Evolutionary conservation across 129 eudicot species (phyloP).

Genomic region (Mikania micrantha): DNA sequence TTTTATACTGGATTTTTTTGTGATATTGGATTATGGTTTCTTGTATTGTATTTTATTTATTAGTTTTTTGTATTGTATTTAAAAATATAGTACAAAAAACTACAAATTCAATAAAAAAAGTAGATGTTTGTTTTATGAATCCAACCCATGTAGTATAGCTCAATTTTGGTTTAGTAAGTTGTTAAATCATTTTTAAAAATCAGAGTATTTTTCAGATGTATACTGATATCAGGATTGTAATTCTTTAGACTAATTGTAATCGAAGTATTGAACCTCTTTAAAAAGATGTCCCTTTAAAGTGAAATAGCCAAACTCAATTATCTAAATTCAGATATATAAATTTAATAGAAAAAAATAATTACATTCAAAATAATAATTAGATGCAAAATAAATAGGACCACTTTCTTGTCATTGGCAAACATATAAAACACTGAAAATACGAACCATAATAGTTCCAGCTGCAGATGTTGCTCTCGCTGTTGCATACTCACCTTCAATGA

Average conservation of each 20-base stretch:
- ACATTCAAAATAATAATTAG: neutral
- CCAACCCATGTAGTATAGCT: no score
- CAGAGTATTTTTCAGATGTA: neutral
- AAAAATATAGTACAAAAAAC: no score
- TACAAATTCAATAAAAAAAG: no score
- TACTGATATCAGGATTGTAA: neutral
- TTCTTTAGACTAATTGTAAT: neutral
- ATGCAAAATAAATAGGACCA: neutral
- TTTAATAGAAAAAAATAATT: neutral
- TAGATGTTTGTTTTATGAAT: no score
- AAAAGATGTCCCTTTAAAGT: no score
- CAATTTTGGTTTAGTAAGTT: neutral
- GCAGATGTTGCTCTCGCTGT: conserved; percentile 40
- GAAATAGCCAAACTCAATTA: neutral
- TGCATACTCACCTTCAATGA: conserved; percentile 42
- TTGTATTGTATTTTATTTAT: no score
- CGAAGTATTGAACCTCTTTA: no score
- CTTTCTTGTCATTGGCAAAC: neutral
- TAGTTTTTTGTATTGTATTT: no score
- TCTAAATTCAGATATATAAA: no score
- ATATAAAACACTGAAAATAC: conserved; percentile 3
- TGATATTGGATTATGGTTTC: no score
- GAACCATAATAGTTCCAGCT: conserved; percentile 35
- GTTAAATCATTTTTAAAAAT: neutral
- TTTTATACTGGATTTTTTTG: no score